phyloP scores from a whole-genome alignment of 768 basidiomycete species.

The Pleurotus eryngii region DNA sequence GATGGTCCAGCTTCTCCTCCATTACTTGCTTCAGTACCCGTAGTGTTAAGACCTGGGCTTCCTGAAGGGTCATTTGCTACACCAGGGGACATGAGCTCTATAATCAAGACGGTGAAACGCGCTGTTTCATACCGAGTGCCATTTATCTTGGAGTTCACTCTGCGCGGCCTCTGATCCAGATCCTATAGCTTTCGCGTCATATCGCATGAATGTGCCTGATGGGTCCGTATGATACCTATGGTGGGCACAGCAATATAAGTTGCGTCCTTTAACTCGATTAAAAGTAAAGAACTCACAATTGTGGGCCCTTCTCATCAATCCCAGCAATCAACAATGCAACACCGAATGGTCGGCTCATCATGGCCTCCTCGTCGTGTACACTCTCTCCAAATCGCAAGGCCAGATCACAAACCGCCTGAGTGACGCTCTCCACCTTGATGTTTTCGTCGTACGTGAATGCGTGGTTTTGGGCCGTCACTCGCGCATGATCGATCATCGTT shows the following conservation, averaged over 20 bases:
- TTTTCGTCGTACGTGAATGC: constrained; percentile 94
- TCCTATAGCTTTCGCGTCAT: constrained; percentile 98
- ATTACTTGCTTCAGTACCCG: constrained; percentile 97
- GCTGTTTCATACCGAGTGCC: constrained; percentile 70
- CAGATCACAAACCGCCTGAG: constrained; percentile 97
- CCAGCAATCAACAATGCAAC: constrained; percentile 98
- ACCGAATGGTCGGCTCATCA: constrained; percentile 99
- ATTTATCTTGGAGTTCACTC: constrained; percentile 94
- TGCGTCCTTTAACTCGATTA: background rate
- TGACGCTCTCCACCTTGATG: constrained; percentile 97
- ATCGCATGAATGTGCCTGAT: constrained; percentile 94
- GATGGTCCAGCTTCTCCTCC: constrained; percentile 99
- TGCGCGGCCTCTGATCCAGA: constrained; percentile 98
- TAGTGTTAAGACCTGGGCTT: constrained; percentile 84
- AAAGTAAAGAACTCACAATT: constrained; percentile 63
- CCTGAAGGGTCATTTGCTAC: constrained; percentile 89
- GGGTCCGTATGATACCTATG: constrained; percentile 95
- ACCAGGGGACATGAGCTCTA: constrained; percentile 7
- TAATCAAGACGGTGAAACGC: background rate
- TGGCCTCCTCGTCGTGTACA: constrained; percentile 96
- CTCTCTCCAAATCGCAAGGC: constrained; percentile 98
- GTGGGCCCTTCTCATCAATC: constrained; percentile 92
- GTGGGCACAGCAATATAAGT: background rate
- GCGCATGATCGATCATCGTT: constrained; percentile 99
- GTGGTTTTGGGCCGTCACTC: constrained; percentile 95